Evolutionary conservation across 345 rosid genomes (phyloP), one percentile per base, ranked within the genome.

Genomic region (Moringa oleifera): DNA sequence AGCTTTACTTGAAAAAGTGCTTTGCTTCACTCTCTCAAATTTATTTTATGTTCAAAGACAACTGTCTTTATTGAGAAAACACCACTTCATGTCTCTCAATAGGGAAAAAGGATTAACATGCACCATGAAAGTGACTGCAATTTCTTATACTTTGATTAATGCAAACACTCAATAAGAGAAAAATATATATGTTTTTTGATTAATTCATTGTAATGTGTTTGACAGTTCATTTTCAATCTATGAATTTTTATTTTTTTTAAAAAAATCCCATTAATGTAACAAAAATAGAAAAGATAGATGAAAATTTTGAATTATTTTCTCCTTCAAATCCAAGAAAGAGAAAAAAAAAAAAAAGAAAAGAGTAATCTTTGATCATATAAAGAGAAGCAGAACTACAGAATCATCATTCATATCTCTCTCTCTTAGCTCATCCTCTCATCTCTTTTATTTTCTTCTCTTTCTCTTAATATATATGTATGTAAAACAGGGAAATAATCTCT

Each of bases 51-150:
- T 70, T 53, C 28, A 64, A 62, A 73, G 76, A 68, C 80, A 73
- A 73, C 78, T 73, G 74, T 70, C 74, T 62, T 60, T 67, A 52
- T 65, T 71, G 67, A 67, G 62, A 64, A 37, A 73, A 73, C 68
- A 70, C 58, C 63, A 70, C 55, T 41, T 11, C 28, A 55, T 58
- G 71, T 62, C 70, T 61, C 62, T 25, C 8, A 57, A 72, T 62
- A 23, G 54, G 20, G 62, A 41, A 41, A 28, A 28, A 28, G 33
- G 47, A 41, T 41, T 41, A 41, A 41, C 6, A 41, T 15, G 1
- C 37, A 58, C 20, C 20, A 0, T 12, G 75, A 68, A 65, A 71
- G 52, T 31, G 62, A 33, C 37, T 4, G 6, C n/a, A n/a, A n/a
- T n/a, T n/a, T n/a, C n/a, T n/a, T n/a, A n/a, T n/a, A n/a, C n/a